Evolutionary conservation across 208 protist species (phyloP).

Genomic region (Leptomonas seymouri): DNA sequence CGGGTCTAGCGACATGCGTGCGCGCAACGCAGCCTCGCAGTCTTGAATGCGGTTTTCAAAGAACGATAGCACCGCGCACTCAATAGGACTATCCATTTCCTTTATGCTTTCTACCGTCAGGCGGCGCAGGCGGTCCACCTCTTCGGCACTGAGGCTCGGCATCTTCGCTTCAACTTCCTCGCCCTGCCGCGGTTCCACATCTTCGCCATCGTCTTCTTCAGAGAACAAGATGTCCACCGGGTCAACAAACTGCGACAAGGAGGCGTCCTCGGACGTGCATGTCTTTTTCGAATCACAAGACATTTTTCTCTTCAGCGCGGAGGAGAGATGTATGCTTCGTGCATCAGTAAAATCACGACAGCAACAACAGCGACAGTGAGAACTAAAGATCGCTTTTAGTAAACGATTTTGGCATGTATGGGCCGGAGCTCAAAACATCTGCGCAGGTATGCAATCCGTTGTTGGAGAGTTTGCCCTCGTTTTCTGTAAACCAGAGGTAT

Average conservation of each 20-base stretch:
- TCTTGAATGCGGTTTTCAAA: slow-evolving; percentile 63
- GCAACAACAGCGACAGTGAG: too few species aligned
- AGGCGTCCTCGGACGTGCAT: not conserved
- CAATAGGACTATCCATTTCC: slow-evolving; percentile 35
- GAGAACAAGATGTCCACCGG: slow-evolving; percentile 3
- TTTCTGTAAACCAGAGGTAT: too few species aligned
- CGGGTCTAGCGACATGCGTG: slow-evolving; percentile 34
- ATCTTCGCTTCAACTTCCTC: slow-evolving; percentile 9
- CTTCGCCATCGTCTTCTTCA: slow-evolving; percentile 6
- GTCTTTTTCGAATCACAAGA: slow-evolving; percentile 8
- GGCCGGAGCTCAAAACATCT: too few species aligned
- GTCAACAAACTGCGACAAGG: not conserved
- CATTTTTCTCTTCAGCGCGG: slow-evolving; percentile 1
- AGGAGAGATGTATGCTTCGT: too few species aligned
- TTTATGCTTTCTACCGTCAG: slow-evolving; percentile 41
- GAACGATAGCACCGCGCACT: slow-evolving; percentile 43
- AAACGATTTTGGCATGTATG: too few species aligned
- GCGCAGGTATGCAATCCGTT: too few species aligned
- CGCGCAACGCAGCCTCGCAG: slow-evolving; percentile 44
- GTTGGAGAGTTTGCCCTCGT: too few species aligned
- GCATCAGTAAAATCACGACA: too few species aligned
- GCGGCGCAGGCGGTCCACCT: slow-evolving; percentile 35
- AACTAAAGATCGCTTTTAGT: too few species aligned
- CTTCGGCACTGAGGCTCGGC: slow-evolving; percentile 20
- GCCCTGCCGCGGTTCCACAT: not conserved